phyloP scores from a whole-genome alignment of 768 basidiomycete species.

The Podaxis carcinomalis region DNA sequence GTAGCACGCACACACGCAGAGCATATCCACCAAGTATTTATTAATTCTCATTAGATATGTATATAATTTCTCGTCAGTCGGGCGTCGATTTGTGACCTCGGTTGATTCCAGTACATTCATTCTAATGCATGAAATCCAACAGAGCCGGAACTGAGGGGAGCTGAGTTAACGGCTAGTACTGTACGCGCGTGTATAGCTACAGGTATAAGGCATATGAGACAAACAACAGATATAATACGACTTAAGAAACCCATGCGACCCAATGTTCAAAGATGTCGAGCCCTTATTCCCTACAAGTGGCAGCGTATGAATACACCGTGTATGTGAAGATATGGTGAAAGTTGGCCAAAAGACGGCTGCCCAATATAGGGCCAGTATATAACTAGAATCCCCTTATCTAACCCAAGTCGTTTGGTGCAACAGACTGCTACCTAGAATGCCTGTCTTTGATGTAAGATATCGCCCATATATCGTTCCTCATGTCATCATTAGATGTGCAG shows the following conservation, averaged over 20 bases:
- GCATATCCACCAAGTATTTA: neutral
- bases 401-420: no score
- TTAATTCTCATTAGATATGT: neutral
- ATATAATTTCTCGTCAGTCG: neutral
- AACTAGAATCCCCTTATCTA: no score
- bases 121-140: neutral
- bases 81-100: neutral
- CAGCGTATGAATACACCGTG: no score
- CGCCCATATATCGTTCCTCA: neutral
- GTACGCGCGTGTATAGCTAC: neutral
- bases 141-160: no score
- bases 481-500: no score
- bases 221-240: neutral
- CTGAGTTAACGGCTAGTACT: no score
- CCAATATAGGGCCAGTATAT: no score
- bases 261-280: neutral
- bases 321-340: no score
- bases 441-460: neutral
- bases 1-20: neutral
- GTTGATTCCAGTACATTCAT: neutral
- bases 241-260: neutral
- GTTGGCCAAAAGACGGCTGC: no score
- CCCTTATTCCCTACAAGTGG: neutral
- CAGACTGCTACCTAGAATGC: no score
- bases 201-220: neutral